Base-by-base conservation (phyloP, 164 flowering plant species). In the Sextonia rubra region DNA sequence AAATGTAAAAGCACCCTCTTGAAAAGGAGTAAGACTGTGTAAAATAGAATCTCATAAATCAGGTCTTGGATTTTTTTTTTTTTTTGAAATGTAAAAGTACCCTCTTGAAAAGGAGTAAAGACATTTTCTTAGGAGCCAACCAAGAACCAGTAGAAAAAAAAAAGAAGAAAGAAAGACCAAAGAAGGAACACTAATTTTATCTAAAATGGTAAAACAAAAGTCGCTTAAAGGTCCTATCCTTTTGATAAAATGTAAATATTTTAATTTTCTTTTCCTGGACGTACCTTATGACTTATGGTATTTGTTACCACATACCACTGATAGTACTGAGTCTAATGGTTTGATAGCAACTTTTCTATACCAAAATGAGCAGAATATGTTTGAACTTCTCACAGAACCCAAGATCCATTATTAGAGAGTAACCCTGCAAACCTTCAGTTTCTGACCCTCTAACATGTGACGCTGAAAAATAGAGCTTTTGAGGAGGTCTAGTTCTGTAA, bases 391-490 rank as follows among this genome's bases (percentile, higher is more conserved):
- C 66, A 70, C 77, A 64, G 77, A 58, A 62, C 86, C 83, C 82
- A 75, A 81, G 78, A 66, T 48, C 75, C 83, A 86, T 84, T 81
- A 86, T 84, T 76, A 77, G 76, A 76, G 78, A 72, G 77, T 79
- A 85, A 83, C 82, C 71, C 52, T 76, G 73, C 75, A 69, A 72
- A 71, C 58, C 63, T 73, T 78, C 68, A 52, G 58, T 3, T 20
- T 52, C 77, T 82, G 86, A 83, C 47, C 85, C 77, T 74, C 85
- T 90, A 82, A 82, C 82, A 81, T 87, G 89, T 81, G 79, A 73
- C 90, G 84, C 91, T 83, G 89, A 88, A 90, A 85, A 80, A 83
- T 74, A 86, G 83, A 80, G 75, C 75, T 77, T 75, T 76, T 76
- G 80, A 78, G 65, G 75, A 64, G 64, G 69, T 64, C 70, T 71